A percentile compares a stretch with the other conserved stretches of the same genome.
phyloP scores from a whole-genome alignment of 345 rosid species.

The Zanthoxylum bungeanum region DNA sequence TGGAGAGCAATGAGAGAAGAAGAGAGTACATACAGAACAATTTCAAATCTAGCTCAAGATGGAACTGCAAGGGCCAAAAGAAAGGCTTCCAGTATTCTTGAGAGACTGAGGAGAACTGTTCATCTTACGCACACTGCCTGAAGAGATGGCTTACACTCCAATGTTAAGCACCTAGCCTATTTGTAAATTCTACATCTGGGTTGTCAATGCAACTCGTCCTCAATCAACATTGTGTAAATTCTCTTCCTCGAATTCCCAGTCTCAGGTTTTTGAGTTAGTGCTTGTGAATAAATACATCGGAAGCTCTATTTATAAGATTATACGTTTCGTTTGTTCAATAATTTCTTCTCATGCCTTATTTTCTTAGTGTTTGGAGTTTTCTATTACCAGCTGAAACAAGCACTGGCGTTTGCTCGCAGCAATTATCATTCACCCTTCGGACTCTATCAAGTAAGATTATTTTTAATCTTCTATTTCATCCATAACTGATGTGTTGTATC shows the following conservation, averaged over 20 bases:
- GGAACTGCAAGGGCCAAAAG: constrained; percentile 96
- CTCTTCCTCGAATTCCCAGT: constrained; percentile 23
- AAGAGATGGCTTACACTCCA: constrained; percentile 15
- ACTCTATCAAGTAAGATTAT: not conserved
- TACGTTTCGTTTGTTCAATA: constrained; percentile 6
- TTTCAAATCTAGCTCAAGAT: constrained; percentile 68
- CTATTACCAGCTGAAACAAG: not conserved
- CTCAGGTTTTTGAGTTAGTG: constrained; percentile 29
- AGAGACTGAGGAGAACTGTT: constrained; percentile 60
- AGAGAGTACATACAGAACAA: constrained; percentile 54
- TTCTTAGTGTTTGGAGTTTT: not conserved
- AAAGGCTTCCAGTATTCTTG: constrained; percentile 81
- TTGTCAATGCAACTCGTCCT: constrained; percentile 17
- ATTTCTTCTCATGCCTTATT: not conserved
- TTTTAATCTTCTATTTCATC: not conserved
- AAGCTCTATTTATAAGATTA: constrained; percentile 10
- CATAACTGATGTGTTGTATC: not conserved
- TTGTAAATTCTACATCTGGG: constrained; percentile 33
- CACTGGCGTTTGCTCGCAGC: not conserved
- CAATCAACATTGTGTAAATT: constrained; percentile 34
- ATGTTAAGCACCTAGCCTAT: constrained; percentile 1
- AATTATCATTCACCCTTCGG: not conserved
- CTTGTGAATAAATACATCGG: constrained; percentile 35
- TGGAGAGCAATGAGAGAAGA: constrained; percentile 79
- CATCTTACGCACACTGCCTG: constrained; percentile 87